These are phyloP conservation scores for Strobilomyces echinocephalus DNA, from an alignment of 768 basidiomycete genomes.

Conservation along the genomic window DNA sequence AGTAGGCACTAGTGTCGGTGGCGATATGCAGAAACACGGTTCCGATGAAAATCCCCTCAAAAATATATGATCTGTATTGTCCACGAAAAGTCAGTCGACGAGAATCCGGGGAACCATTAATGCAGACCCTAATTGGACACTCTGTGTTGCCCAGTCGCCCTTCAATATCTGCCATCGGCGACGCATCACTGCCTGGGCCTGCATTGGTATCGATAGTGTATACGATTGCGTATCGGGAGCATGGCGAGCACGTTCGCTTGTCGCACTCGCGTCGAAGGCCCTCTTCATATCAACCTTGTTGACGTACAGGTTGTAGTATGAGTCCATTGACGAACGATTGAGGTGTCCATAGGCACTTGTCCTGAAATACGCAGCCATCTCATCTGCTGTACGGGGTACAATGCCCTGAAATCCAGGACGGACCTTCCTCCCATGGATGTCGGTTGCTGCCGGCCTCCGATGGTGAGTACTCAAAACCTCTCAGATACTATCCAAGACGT, in stretches of 20 bases:
- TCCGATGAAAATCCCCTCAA: conserved; percentile 21
- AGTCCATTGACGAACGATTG: conserved; percentile 47
- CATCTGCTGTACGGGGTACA: conserved; percentile 50
- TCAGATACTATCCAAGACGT: conserved; percentile 26
- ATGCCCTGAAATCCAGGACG: conserved; percentile 37
- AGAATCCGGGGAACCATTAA: conserved; percentile 1
- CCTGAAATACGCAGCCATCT: conserved; percentile 50
- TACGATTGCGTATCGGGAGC: conserved; percentile 40
- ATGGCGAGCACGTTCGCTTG: conserved; percentile 47
- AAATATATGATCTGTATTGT: conserved; percentile 32
- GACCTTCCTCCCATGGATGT: conserved; percentile 54
- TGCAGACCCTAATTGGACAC: conserved; percentile 33
- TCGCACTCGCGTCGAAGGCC: conserved; percentile 45
- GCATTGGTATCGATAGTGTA: conserved; percentile 41
- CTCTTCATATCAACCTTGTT: conserved; percentile 36
- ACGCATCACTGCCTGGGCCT: conserved; percentile 40
- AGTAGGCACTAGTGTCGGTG: conserved; percentile 29
- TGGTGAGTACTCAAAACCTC: background rate
- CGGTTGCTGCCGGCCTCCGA: conserved; percentile 38
- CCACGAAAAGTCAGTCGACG: background rate
- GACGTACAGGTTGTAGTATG: no score
- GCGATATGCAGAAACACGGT: conserved; percentile 41
- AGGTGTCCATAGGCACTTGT: conserved; percentile 35
- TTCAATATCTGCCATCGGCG: conserved; percentile 43
- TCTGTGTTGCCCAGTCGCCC: conserved; percentile 35